Evolutionary conservation across 148 eudicot species (phyloP), one percentile per base, ranked within the genome.

Genomic region (Rhododendron williamsianum): DNA sequence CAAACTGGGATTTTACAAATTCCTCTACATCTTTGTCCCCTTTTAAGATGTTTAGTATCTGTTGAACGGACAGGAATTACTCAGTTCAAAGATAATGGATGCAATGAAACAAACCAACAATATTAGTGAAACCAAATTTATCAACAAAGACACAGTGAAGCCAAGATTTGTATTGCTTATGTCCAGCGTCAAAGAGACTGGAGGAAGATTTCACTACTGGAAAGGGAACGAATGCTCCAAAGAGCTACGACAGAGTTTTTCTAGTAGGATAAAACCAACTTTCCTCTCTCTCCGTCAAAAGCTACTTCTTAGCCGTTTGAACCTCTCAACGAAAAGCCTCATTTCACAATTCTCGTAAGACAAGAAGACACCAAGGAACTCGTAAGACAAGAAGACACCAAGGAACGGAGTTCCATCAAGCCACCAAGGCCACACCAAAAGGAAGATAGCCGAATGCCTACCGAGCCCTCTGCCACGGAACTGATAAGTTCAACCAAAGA

Each of bases 21-120:
- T 87, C 84, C 18, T 89, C 92, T 67, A 82, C 54, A 45, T 82
- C 88, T 86, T 91, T 90, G 89, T 92, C 93, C 41, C 98, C 97
- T 85, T 81, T 89, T 19, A 97, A 84, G 43, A 97, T 90, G 82
- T 87, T 89, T 35, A 97, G 86, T 38, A 97, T 85, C 98, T 95
- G 89, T 48, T 80, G 41, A 48, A 2, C 23, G 9, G 25, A 79
- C 23, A 81, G 83, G 15, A 81, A 52, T 12, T 81, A 18, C 54
- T 23, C 36, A 46, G 25, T 56, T 52, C 45, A n/a, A 54, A 6
- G 36, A 9, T 25, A 54, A 30, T 2, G 13, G 27, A 25, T 11
- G 73, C 15, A 5, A 0, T 25, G 73, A 30, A 30, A 71, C 41
- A 71, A 30, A 12, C 76, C 76, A 30, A 71, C 16, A 71, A n/a